Base-by-base conservation (phyloP, 495 filamentous ascomycete species). In the Staphylotrichum longicolle region DNA sequence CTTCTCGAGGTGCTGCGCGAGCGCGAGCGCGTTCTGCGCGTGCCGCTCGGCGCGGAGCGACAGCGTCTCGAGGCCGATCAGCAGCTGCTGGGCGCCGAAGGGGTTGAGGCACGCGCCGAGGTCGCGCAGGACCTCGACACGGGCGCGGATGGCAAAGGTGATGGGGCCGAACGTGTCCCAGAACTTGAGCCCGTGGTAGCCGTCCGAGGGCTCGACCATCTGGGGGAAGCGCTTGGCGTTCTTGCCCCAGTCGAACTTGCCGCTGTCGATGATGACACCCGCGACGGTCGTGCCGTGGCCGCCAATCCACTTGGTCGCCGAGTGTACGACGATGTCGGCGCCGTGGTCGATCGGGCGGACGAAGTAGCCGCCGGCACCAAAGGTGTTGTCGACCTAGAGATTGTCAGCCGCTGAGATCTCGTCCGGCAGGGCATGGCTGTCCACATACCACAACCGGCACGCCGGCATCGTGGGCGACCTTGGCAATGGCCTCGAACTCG, bases 221-320 rank as follows among this genome's bases (percentile, higher is more conserved):
- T 97, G 90, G 3, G 95, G 94, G 83, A 97, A 98, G 1, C 91
- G 88, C 62, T 86, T 85, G 35, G 79, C 91, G 68, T 96, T 74
- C 78, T 89, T 88, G 58, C 92, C 92, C 94, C 94, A 98, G 80
- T 97, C 89, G 73, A 98, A 98, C 68, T 93, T 96, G 57, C 94
- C 94, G 57, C 88, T 86, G 78, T 98, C 94, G 51, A 98, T 78
- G 12, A 98, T 82, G 20, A 97, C 83, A 46, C 95, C 94, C 34
- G 83, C 94, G 65, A 98, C 91, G 7, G 95, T 98, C 35, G 95
- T 98, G 47, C 94, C 94, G 73, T 98, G 94, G 40, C 94, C 94
- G 44, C 94, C 94, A 54, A 98, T 98, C 94, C 94, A 98, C 75
- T 98, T 98, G 20, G 94, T 98, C 10, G 94, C 93, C 39, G 88